Base-by-base conservation (phyloP, 169 alveolate species). In the Cytauxzoon felis region DNA sequence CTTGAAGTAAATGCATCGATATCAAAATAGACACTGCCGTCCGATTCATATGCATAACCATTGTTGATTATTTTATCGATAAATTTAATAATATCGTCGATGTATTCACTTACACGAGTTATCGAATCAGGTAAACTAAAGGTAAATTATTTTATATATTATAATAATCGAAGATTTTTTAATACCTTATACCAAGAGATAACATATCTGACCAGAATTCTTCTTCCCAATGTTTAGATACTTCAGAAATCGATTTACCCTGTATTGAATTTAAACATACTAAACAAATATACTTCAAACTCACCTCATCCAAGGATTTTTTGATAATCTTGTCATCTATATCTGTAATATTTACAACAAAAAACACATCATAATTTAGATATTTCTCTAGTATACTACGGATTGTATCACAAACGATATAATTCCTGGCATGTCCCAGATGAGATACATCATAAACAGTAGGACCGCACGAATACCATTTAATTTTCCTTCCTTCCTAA, bases 341-440 rank as follows among this genome's bases (percentile, higher is more conserved):
- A 73, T 96, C 99, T 0, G 99, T 97, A 53, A 96, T 97, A 80
- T 97, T 97, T 98, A 95, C 95, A 62, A 93, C 95, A 80, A 93
- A 75, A 75, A 81, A 66, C 5, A 96, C 96, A 70, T 96, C 97
- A 78, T 96, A 96, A 56, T 95, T 95, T 71, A 97, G 95, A 81
- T 95, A 96, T 62, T 94, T 95, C 41, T 87, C 82, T 88, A 96
- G 53, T 4, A 96, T 90, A 68, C 98, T 93, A 66, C 98, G 87
- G 24, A 96, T 90, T 30, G 95, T 92, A 82, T 97, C 99, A 60
- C 94, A 94, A 40, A 96, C 89, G 26, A 97, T 87, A 73, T 96
- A 96, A 13, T 98, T 95, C 60, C 99, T 88, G 9, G 99, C 99
- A 80, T 97, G 99, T 0, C 99, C 99, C 80, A 97, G 80, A 89